Base-by-base conservation (phyloP, 2,329 filamentous ascomycete genomes). In the Calonectria pteridis region DNA sequence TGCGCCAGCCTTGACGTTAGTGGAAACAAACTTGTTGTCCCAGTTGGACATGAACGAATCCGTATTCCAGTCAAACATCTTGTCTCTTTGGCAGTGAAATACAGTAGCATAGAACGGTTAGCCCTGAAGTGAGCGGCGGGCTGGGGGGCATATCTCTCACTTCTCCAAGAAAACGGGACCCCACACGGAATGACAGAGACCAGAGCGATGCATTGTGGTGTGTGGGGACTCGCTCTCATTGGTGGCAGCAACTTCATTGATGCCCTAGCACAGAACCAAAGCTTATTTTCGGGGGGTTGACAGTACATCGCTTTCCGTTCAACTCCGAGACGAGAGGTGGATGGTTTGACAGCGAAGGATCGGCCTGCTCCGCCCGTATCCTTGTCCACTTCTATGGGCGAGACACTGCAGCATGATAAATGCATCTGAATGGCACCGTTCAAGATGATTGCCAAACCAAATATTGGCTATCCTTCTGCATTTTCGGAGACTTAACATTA, bases 21-120 rank as follows among this genome's bases (percentile, higher is more conserved):
- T 75, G 2, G 73, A 76, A 18, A 76, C 75, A 35, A 69, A 76
- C 33, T 75, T 76, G 6, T 43, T 64, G 62, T 76, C 75, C 75
- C 73, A 76, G 3, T 53, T 68, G 23, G 71, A 71, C 75, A 76
- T 75, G 46, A 73, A 71, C 7, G 49, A 72, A 37, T 76, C 71
- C 0, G 49, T 64, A 4, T 72, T 37, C 75, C 75, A 76, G 66
- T 76, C 67, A 49, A 73, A 58, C 75, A 76, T 76, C 2, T 20
- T 51, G 46, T 31, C 43, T 33, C 14, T 16, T 31, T 16, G 29
- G 28, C 3, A 53, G 18, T 53, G 28, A 53, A 31, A 4, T 31
- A 3, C 16, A 20, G 28, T 20, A 29, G 16, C 6, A 20, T 28
- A 53, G 28, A 53, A 53, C 7, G 28, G 10, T 13, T 13, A 13